Percentiles rank a stretch among this genome's conserved stretches.
These are phyloP conservation scores for Daldinia caldariorum DNA, from an alignment of 495 filamentous ascomycete species.

Conservation along the genomic window DNA sequence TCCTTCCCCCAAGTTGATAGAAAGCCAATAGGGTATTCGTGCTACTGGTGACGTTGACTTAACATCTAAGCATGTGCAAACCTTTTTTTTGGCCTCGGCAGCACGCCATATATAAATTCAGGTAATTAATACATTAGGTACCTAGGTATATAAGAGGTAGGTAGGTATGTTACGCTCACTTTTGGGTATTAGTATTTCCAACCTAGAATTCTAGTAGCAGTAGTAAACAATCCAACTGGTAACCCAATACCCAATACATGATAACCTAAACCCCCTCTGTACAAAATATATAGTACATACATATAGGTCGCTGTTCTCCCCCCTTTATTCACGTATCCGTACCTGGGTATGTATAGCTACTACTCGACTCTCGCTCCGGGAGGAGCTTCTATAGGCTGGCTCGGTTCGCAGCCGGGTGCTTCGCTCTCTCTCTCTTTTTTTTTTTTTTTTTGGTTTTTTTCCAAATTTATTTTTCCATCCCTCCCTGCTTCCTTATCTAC, in stretches of 20 bases:
- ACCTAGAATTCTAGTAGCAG: not conserved
- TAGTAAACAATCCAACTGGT: not conserved
- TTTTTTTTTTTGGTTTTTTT: no score
- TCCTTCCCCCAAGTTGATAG: no score
- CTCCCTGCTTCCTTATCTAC: not conserved
- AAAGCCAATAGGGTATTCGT: no score
- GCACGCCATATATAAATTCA: no score
- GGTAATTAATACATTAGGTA: no score
- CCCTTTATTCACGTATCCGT: not conserved
- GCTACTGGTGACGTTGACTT: no score
- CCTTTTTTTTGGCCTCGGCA: no score
- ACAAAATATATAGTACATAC: not conserved
- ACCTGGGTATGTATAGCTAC: not conserved
- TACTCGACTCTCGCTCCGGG: not conserved
- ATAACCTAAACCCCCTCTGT: not conserved
- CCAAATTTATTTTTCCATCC: not conserved
- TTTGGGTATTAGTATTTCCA: slow-evolving; percentile 12
- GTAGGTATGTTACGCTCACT: not conserved
- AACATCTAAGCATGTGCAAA: no score
- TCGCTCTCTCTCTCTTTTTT: no score
- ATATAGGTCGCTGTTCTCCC: not conserved
- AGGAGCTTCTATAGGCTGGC: not conserved
- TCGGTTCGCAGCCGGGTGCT: no score
- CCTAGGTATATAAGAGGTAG: no score
- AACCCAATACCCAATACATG: not conserved